phyloP scores from a whole-genome alignment of 2,329 filamentous ascomycete species.

The Beauveria varroae region DNA sequence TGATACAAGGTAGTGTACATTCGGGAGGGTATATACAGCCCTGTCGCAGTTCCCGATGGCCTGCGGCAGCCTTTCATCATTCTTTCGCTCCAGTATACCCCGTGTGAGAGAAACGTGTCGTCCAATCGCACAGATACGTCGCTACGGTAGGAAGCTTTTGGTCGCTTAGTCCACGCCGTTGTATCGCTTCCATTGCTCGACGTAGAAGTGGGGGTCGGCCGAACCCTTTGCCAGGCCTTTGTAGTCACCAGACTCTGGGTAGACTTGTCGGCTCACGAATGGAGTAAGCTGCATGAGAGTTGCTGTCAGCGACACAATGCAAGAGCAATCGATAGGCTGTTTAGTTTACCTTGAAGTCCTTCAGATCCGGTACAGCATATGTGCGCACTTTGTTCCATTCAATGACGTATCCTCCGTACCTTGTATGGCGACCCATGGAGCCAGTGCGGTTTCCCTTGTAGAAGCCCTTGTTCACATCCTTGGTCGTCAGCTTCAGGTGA shows the following conservation, averaged over 20 bases:
- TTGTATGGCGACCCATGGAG: slow-evolving; percentile 77
- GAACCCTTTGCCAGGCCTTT: slow-evolving; percentile 46
- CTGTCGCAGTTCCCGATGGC: slow-evolving; percentile 15
- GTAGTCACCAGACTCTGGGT: slow-evolving; percentile 45
- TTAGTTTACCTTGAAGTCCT: slow-evolving; percentile 60
- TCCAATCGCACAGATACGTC: background rate
- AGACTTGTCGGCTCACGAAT: slow-evolving; percentile 61
- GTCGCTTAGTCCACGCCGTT: slow-evolving; percentile 50
- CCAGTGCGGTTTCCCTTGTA: slow-evolving; percentile 95
- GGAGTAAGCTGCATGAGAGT: slow-evolving; percentile 57
- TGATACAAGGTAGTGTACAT: slow-evolving; percentile 8
- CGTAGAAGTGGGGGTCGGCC: slow-evolving; percentile 53
- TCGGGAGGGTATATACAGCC: slow-evolving; percentile 15
- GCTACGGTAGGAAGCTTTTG: background rate
- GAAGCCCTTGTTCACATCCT: slow-evolving; percentile 86
- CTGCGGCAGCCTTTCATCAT: background rate
- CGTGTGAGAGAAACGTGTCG: background rate
- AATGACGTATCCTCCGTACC: slow-evolving; percentile 74
- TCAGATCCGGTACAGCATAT: slow-evolving; percentile 70
- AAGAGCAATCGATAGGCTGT: background rate
- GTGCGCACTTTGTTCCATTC: slow-evolving; percentile 86
- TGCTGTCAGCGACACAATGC: background rate
- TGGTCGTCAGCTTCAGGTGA: slow-evolving; percentile 79
- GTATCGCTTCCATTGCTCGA: slow-evolving; percentile 59
- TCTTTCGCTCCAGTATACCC: background rate